These are phyloP conservation scores for Myxozyma melibiosi DNA, from an alignment of 805 yeast species.

Conservation along the genomic window DNA sequence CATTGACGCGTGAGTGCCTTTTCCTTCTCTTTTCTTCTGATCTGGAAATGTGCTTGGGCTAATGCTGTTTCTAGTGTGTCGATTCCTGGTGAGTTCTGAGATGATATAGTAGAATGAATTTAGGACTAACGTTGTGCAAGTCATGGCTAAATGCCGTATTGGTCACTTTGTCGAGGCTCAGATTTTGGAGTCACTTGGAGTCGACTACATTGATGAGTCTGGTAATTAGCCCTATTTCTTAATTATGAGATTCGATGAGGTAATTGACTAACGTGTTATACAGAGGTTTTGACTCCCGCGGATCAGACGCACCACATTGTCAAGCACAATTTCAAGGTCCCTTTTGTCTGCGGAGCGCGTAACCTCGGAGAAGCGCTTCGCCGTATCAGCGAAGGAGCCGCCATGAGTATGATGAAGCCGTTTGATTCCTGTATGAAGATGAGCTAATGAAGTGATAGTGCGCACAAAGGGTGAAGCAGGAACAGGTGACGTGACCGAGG, in stretches of 20 bases:
- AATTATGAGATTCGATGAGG: background rate
- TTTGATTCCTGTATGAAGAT: background rate
- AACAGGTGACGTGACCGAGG: slow-evolving; percentile 83
- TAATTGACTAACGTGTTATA: background rate
- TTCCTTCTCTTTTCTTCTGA: background rate
- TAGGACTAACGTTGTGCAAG: too few species aligned
- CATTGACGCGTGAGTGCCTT: slow-evolving; percentile 52
- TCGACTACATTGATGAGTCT: slow-evolving; percentile 81
- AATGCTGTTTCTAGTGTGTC: slow-evolving; percentile 38
- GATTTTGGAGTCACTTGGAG: slow-evolving; percentile 66
- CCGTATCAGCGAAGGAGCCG: slow-evolving; percentile 79
- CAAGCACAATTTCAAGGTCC: slow-evolving; percentile 63
- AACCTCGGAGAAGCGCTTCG: slow-evolving; percentile 81
- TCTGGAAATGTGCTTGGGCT: background rate
- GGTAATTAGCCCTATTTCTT: slow-evolving; percentile 6
- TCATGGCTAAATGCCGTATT: slow-evolving; percentile 84
- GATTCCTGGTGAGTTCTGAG: slow-evolving; percentile 39
- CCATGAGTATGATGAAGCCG: slow-evolving; percentile 52
- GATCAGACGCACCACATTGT: slow-evolving; percentile 66
- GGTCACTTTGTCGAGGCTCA: slow-evolving; percentile 85
- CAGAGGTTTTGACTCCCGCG: slow-evolving; percentile 79
- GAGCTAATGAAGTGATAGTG: slow-evolving; percentile 38
- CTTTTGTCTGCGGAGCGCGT: slow-evolving; percentile 84
- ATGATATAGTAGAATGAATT: too few species aligned
- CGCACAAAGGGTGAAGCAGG: slow-evolving; percentile 90